Evolutionary conservation across 1,284 basidiomycete species (phyloP).

Genomic region (Moniliophthora roreri): DNA sequence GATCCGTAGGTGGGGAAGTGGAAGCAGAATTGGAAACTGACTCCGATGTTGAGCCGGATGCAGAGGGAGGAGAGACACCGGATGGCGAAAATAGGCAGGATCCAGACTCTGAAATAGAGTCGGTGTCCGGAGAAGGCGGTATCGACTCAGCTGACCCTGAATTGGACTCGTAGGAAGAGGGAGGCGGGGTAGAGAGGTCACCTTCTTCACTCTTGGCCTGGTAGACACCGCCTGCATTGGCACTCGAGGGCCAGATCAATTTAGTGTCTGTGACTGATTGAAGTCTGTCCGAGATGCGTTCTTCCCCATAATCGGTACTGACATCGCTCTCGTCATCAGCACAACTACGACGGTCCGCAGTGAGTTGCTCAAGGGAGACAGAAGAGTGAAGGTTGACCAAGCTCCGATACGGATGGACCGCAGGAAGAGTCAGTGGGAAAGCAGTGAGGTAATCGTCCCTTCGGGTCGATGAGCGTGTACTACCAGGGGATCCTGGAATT

Average conservation of each 20-base stretch:
- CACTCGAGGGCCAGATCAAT: constrained; percentile 19
- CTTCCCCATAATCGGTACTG: not conserved
- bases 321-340: not conserved
- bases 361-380: constrained; percentile 14
- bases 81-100: not conserved
- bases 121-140: not conserved
- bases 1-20: too few relatives aligned
- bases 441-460: constrained; percentile 51
- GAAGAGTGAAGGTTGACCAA: constrained; percentile 19
- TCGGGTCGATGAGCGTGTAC: not conserved
- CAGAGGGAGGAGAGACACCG: not conserved
- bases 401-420: constrained; percentile 12
- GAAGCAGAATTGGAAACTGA: not conserved
- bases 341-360: constrained; percentile 23
- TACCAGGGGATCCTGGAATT: not conserved
- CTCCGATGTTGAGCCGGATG: not conserved
- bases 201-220: not conserved
- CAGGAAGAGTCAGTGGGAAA: constrained; percentile 62
- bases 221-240: not conserved
- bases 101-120: not conserved
- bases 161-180: not conserved
- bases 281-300: not conserved
- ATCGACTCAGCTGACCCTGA: not conserved
- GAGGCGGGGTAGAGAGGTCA: not conserved
- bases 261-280: constrained; percentile 12